Percentiles rank a stretch among this genome's conserved stretches.
phyloP scores from a whole-genome alignment of 305 asterid species.

The Striga hermonthica region DNA sequence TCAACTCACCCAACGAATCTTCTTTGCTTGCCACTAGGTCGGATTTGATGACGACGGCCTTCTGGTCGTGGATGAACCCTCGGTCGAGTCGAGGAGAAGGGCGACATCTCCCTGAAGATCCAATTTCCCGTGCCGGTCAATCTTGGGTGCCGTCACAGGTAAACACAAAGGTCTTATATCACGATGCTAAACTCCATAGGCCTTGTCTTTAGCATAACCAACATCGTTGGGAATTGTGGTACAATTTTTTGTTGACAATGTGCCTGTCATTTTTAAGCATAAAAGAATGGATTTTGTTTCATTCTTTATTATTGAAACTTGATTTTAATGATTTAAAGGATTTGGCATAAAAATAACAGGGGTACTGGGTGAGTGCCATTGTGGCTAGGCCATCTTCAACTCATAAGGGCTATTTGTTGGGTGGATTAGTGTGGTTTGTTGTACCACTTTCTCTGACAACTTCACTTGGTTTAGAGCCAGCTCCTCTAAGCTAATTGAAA shows the following conservation, averaged over 20 bases:
- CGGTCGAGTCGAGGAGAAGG: slow-evolving; percentile 72
- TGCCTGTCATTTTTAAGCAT: neutral
- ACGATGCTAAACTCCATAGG: slow-evolving; percentile 93
- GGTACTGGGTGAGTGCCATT: slow-evolving; percentile 93
- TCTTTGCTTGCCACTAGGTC: slow-evolving; percentile 37
- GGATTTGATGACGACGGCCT: slow-evolving; percentile 80
- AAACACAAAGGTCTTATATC: slow-evolving; percentile 72
- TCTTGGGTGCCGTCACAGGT: slow-evolving; percentile 79
- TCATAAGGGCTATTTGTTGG: slow-evolving; percentile 81
- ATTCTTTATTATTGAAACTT: slow-evolving; percentile 2
- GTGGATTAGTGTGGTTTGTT: slow-evolving; percentile 95
- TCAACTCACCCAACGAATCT: slow-evolving; percentile 34
- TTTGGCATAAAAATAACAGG: slow-evolving; percentile 35
- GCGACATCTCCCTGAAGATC: slow-evolving; percentile 50
- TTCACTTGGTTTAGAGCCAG: slow-evolving; percentile 81
- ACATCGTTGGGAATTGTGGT: slow-evolving; percentile 87
- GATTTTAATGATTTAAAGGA: neutral
- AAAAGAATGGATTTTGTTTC: neutral
- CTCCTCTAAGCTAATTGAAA: too few relatives aligned
- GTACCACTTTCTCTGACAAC: slow-evolving; percentile 93
- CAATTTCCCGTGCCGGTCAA: slow-evolving; percentile 59
- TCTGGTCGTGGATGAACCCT: slow-evolving; percentile 78
- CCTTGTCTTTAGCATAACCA: slow-evolving; percentile 79
- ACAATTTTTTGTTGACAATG: slow-evolving; percentile 84
- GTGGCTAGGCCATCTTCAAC: slow-evolving; percentile 97